Evolutionary conservation across 2,329 filamentous ascomycete genomes (phyloP).

Genomic region (Neonectria hederae): DNA sequence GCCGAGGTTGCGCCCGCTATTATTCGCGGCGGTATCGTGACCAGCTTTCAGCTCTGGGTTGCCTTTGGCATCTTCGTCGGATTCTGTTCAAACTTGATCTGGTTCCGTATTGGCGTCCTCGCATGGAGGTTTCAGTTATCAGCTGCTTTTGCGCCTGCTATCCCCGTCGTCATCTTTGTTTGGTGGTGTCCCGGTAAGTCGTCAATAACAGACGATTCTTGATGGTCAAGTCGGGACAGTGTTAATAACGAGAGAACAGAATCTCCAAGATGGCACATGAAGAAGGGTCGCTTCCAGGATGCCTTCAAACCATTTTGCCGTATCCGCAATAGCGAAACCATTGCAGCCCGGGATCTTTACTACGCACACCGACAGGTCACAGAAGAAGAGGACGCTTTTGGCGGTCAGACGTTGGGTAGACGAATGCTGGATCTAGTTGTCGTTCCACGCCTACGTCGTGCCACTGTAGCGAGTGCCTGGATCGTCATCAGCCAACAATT

Average conservation of each 20-base stretch:
- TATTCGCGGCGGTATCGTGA: conserved; percentile 61
- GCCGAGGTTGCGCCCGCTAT: conserved; percentile 60
- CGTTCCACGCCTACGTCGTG: conserved; percentile 57
- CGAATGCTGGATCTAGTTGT: conserved; percentile 59
- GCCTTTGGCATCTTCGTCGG: conserved; percentile 70
- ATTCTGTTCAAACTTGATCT: conserved; percentile 69
- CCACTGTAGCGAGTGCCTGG: conserved; percentile 47
- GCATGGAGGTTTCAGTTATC: conserved; percentile 71
- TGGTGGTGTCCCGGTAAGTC: conserved; percentile 66
- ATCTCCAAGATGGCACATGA: conserved; percentile 72
- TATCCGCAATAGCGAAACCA: conserved; percentile 65
- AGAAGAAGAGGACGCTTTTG: conserved; percentile 47
- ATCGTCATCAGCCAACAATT: conserved; percentile 48
- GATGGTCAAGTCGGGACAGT: not conserved
- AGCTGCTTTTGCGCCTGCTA: conserved; percentile 70
- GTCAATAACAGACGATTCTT: conserved; percentile 27
- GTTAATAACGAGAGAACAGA: conserved; percentile 46
- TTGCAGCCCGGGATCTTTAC: conserved; percentile 70
- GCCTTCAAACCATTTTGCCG: conserved; percentile 65
- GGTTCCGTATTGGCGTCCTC: conserved; percentile 64
- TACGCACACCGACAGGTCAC: conserved; percentile 53
- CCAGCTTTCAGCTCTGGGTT: conserved; percentile 62
- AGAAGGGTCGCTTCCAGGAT: conserved; percentile 62
- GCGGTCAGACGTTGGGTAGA: conserved; percentile 46
- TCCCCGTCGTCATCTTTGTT: conserved; percentile 65